A percentile compares a stretch with the other conserved stretches of the same genome.
Conservation (phyloP, 1,139 yeast genomes). For the Candida tropicalis region DNA sequence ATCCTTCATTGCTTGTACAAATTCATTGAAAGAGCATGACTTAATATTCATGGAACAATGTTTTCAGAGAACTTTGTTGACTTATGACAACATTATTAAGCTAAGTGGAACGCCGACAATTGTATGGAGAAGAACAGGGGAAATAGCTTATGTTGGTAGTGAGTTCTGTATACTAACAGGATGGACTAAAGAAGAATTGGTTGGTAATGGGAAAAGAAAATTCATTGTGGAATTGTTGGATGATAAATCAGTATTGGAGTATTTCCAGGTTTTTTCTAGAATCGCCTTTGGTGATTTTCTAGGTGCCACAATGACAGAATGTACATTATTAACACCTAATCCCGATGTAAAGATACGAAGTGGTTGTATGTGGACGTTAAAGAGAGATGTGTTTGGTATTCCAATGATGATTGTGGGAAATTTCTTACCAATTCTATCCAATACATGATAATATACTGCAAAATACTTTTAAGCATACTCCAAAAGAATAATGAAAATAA, state of each 20-base stretch:
- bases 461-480: no score
- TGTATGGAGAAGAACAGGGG: slow-evolving; percentile 95
- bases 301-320: slow-evolving; percentile 88
- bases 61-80: slow-evolving; percentile 86
- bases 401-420: slow-evolving; percentile 95
- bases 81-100: slow-evolving; percentile 81
- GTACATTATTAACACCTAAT: slow-evolving; percentile 69
- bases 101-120: slow-evolving; percentile 93
- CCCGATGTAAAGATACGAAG: slow-evolving; percentile 57
- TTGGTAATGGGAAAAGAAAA: slow-evolving; percentile 52
- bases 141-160: slow-evolving; percentile 89
- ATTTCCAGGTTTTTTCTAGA: slow-evolving; percentile 80
- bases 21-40: slow-evolving; percentile 85
- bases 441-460: neutral
- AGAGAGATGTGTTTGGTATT: slow-evolving; percentile 63
- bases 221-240: slow-evolving; percentile 91
- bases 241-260: slow-evolving; percentile 82
- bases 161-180: slow-evolving; percentile 92
- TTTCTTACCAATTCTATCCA: slow-evolving; percentile 65
- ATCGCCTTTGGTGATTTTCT: slow-evolving; percentile 91
- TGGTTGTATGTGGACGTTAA: slow-evolving; percentile 86
- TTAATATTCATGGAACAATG: slow-evolving; percentile 95
- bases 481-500: neutral
- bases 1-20: slow-evolving; percentile 88
- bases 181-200: slow-evolving; percentile 73